phyloP scores from a whole-genome alignment of 805 yeast species.

The Candida suzukii region DNA sequence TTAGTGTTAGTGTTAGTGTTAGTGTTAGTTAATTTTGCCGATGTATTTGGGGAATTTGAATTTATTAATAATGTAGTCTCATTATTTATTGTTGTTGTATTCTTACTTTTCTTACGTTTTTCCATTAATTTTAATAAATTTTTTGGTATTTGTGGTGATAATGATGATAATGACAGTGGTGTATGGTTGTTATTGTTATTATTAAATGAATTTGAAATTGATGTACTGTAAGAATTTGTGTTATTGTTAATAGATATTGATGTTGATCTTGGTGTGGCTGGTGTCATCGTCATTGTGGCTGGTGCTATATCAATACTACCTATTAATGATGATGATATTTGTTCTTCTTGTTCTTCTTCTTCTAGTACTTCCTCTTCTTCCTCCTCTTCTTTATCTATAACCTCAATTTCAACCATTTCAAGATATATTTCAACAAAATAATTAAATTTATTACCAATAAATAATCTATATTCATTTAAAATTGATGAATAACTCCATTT shows the following conservation, averaged over 20 bases:
- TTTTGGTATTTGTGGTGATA: conserved; percentile 66
- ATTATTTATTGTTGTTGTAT: conserved; percentile 2
- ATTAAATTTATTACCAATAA: conserved; percentile 63
- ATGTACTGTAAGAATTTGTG: background rate
- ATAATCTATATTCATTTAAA: conserved; percentile 76
- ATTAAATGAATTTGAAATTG: background rate
- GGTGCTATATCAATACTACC: background rate
- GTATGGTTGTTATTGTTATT: background rate
- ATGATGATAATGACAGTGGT: conserved; percentile 28
- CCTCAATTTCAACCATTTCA: conserved; percentile 59
- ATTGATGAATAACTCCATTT: conserved; percentile 86
- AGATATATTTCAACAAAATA: conserved; percentile 78
- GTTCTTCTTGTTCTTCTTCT: conserved; percentile 1
- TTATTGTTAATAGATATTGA: too few species aligned
- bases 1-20: too few species aligned
- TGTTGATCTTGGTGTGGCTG: too few species aligned
- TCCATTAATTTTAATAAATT: conserved; percentile 50
- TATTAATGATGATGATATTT: conserved; percentile 1
- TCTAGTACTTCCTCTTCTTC: conserved; percentile 4
- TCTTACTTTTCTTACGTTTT: conserved; percentile 33
- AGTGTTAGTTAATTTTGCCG: too few species aligned
- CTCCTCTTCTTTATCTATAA: conserved; percentile 18
- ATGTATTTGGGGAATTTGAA: too few species aligned
- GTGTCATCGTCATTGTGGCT: background rate
- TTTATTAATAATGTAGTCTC: too few species aligned